These are phyloP conservation scores for Claviceps sp. DNA, from an alignment of 2,329 filamentous ascomycete species.

Conservation along the genomic window DNA sequence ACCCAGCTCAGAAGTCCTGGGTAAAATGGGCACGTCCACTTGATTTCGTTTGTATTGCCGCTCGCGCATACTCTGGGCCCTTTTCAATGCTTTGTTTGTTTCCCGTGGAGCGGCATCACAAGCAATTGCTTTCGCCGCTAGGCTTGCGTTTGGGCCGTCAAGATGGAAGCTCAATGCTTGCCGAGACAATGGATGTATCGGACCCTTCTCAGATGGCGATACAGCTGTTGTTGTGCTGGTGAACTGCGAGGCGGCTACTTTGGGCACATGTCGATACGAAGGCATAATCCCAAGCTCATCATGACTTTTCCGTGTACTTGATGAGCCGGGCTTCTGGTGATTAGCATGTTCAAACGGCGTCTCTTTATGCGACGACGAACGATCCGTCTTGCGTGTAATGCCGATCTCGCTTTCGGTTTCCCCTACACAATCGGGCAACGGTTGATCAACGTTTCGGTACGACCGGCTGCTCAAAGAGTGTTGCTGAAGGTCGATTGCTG, in stretches of 20 bases:
- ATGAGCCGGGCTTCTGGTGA: conserved; percentile 5
- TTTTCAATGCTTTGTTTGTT: conserved; percentile 22
- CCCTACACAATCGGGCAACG: not conserved
- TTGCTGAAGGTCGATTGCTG: conserved; percentile 8
- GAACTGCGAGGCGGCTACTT: conserved; percentile 42
- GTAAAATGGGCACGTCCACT: conserved; percentile 24
- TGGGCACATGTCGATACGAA: conserved; percentile 37
- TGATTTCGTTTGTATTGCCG: conserved; percentile 27
- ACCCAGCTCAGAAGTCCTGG: conserved; percentile 22
- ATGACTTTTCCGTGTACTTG: conserved; percentile 8
- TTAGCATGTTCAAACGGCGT: not conserved
- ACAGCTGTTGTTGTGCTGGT: conserved; percentile 37
- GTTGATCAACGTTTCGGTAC: not conserved
- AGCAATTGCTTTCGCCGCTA: conserved; percentile 11
- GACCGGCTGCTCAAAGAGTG: not conserved
- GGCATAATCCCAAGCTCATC: conserved; percentile 3
- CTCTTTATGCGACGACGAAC: not conserved
- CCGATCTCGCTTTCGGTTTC: conserved; percentile 1
- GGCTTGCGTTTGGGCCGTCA: conserved; percentile 16
- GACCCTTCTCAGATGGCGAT: conserved; percentile 20
- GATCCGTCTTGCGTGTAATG: not conserved
- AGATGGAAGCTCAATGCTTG: conserved; percentile 28
- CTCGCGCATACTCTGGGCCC: conserved; percentile 26
- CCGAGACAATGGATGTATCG: conserved; percentile 30
- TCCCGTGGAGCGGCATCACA: conserved; percentile 20